These are phyloP conservation scores for Cyclospora cayetanensis DNA, from an alignment of 169 alveolate genomes.

Conservation along the genomic window DNA sequence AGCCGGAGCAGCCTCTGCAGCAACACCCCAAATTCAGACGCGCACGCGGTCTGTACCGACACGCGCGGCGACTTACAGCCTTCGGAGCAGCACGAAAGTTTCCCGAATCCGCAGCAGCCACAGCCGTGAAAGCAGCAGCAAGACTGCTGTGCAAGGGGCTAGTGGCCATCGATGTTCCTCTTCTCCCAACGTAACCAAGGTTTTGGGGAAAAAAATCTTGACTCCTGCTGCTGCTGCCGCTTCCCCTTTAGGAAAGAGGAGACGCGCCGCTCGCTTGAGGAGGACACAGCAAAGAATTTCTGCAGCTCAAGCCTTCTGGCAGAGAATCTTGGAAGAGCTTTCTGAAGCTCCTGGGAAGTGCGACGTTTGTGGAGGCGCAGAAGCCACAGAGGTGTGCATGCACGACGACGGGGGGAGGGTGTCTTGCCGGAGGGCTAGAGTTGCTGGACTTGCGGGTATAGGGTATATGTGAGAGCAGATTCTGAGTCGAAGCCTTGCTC, in stretches of 20 bases:
- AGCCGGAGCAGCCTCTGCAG: neutral
- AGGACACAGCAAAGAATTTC: neutral
- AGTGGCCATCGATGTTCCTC: too few relatives aligned
- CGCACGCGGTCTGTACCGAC: neutral
- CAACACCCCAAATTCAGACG: neutral
- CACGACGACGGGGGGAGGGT: too few relatives aligned
- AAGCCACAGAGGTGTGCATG: neutral
- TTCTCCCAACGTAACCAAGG: too few relatives aligned
- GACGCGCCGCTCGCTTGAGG: too few relatives aligned
- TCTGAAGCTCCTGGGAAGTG: neutral
- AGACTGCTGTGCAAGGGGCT: too few relatives aligned
- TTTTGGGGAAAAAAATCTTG: too few relatives aligned
- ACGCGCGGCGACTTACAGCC: neutral
- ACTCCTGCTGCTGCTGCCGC: too few relatives aligned
- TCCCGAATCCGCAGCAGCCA: conserved; percentile 33
- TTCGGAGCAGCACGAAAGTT: neutral
- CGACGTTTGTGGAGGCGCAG: conserved; percentile 13
- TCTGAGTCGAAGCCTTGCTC: too few relatives aligned
- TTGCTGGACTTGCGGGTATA: too few relatives aligned
- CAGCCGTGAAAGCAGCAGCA: neutral
- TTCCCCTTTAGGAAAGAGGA: too few relatives aligned
- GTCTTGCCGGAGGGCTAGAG: too few relatives aligned
- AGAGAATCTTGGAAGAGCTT: neutral
- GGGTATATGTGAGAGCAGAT: too few relatives aligned
- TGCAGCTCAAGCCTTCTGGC: neutral